A percentile compares a stretch with the other conserved stretches of the same genome.
Conservation (phyloP, 352 stramenopile genomes). For the Pythium insidiosum region DNA sequence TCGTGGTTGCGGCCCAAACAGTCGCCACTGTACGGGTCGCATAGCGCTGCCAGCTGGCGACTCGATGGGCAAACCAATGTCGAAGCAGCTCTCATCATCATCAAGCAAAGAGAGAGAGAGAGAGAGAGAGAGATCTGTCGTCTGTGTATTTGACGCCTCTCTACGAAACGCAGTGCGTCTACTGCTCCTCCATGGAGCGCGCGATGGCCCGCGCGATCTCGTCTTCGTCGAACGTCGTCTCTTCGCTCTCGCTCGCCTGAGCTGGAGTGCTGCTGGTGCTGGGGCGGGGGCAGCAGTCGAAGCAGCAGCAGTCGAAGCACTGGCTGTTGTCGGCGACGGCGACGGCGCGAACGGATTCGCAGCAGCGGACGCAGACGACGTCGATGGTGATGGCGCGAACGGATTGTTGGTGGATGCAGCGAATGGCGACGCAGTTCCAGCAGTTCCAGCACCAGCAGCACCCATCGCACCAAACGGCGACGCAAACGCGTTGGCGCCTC, state of each 20-base stretch:
- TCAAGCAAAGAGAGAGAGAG: too few species aligned
- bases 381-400: too few species aligned
- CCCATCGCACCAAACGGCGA: conserved; percentile 7
- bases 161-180: too few species aligned
- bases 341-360: conserved; percentile 22
- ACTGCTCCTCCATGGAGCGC: conserved; percentile 67
- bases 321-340: conserved; percentile 11
- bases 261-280: conserved; percentile 3
- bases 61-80: too few species aligned
- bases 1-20: background rate
- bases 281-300: conserved; percentile 8
- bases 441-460: background rate
- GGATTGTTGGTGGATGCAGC: conserved; percentile 27
- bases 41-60: too few species aligned
- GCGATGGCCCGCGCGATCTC: conserved; percentile 76
- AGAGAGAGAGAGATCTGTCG: too few species aligned
- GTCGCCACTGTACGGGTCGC: too few species aligned
- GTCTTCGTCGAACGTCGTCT: conserved; percentile 54
- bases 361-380: background rate
- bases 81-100: too few species aligned
- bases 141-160: too few species aligned
- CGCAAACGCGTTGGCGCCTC: conserved; percentile 5
- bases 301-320: conserved; percentile 3
- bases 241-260: conserved; percentile 2
- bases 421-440: conserved; percentile 15